phyloP scores from a whole-genome alignment of 1,139 yeast species.

The Candida glucosophila region DNA sequence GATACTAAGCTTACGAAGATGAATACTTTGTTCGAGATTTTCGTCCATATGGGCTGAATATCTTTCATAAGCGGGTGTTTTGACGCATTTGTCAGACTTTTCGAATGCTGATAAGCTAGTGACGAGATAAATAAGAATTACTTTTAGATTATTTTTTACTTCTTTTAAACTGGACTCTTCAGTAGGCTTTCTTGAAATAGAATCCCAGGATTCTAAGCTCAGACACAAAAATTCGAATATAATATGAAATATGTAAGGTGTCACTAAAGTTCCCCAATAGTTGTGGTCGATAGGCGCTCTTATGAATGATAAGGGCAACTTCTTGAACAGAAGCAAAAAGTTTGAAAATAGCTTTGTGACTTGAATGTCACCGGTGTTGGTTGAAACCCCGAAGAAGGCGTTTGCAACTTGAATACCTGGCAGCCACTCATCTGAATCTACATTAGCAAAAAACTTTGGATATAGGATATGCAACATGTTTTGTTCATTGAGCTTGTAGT shows the following conservation, averaged over 20 bases:
- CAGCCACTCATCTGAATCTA: slow-evolving; percentile 37
- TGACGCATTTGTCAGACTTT: slow-evolving; percentile 4
- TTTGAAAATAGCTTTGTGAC: slow-evolving; percentile 13
- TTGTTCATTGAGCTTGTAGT: slow-evolving; percentile 31
- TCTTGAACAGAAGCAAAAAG: slow-evolving; percentile 11
- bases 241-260: slow-evolving; percentile 22
- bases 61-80: slow-evolving; percentile 2
- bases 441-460: slow-evolving; percentile 39
- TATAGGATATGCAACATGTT: slow-evolving; percentile 39
- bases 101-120: slow-evolving; percentile 23
- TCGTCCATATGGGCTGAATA: slow-evolving; percentile 13
- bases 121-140: slow-evolving; percentile 17
- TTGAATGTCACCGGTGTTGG: slow-evolving; percentile 6
- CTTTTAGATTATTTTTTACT: slow-evolving; percentile 15
- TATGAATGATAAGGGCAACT: slow-evolving; percentile 16
- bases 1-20: slow-evolving; percentile 29
- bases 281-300: slow-evolving; percentile 13
- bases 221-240: slow-evolving; percentile 23
- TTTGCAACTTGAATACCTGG: slow-evolving; percentile 16
- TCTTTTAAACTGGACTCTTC: slow-evolving; percentile 6
- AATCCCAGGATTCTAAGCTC: slow-evolving; percentile 13
- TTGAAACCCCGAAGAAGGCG: slow-evolving; percentile 8
- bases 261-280: slow-evolving; percentile 22
- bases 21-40: slow-evolving; percentile 22
- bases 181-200: slow-evolving; percentile 5